These are phyloP conservation scores for Leishmania guyanensis DNA, from an alignment of 208 protist genomes.

Conservation along the genomic window DNA sequence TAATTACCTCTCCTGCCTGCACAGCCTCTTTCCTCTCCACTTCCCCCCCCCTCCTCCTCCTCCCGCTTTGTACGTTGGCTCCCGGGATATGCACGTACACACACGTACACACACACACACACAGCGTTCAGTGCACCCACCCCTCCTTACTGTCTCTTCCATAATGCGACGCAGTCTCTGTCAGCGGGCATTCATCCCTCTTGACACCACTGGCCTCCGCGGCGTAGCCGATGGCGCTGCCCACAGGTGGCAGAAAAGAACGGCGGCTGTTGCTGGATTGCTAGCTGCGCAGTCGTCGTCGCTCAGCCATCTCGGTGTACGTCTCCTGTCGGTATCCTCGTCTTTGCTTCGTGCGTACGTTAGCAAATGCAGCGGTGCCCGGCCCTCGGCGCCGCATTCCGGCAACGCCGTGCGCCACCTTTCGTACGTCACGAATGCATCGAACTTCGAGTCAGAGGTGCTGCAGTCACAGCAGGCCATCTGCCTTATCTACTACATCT, in stretches of 20 bases:
- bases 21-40: background rate
- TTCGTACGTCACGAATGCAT: conserved; percentile 57
- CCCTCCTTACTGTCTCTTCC: background rate
- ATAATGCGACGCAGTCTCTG: background rate
- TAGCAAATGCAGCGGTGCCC: background rate
- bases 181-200: background rate
- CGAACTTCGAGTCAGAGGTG: conserved; percentile 82
- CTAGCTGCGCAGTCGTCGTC: background rate
- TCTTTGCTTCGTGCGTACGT: background rate
- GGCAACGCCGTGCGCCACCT: conserved; percentile 6
- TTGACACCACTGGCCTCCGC: background rate
- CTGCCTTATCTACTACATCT: conserved; percentile 81
- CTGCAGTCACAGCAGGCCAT: conserved; percentile 90
- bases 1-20: background rate
- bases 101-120: background rate
- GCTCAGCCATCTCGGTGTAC: background rate
- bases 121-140: background rate
- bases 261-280: background rate
- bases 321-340: background rate
- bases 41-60: background rate
- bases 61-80: background rate
- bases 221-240: background rate
- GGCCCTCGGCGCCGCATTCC: background rate
- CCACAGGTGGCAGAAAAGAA: background rate
- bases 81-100: background rate